Evolutionary conservation across 2,329 filamentous ascomycete genomes (phyloP), one percentile per base, ranked within the genome.

Genomic region (Lachnellula arida): DNA sequence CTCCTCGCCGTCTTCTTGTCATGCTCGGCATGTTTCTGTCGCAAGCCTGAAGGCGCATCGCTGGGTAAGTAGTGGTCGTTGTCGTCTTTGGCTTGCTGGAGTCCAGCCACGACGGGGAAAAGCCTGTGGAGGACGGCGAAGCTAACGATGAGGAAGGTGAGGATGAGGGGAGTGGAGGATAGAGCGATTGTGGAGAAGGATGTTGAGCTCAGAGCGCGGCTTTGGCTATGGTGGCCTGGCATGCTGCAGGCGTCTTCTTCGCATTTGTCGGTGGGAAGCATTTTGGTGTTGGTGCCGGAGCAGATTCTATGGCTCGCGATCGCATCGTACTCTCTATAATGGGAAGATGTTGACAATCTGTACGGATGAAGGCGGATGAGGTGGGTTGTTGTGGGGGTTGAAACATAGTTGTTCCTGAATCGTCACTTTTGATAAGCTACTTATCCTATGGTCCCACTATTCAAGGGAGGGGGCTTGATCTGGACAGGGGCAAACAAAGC

Each of bases 81-180:
- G 60, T 85, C 80, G 56, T 76, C 73, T 62, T 68, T 70, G 11
- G 77, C 71, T 53, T 70, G 69, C 58, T 80, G 74, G 12, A 79
- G 66, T 57, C 78, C 78, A 42, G 87, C 84, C 8, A 95, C 79
- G n/a, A 82, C 74, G 3, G 90, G 89, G 65, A 89, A 91, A 17
- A 95, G 73, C 65, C 83, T 86, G 37, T 82, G 80, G 50, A 84
- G 79, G 49, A 88, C 86, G 53, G 88, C 72, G 37, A 81, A 65
- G 49, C 80, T 81, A 62, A 88, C 81, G 50, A 81, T 67, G 60
- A 82, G 61, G 71, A 93, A 93, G 39, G 89, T 88, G 56, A 84
- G 70, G 56, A 89, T 69, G 70, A 94, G 90, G 0, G 89, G 89
- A 3, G 81, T 70, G 9, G 81, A 78, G 23, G 89, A 82, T 56